These are phyloP conservation scores for Rhizopus stolonifer DNA, from an alignment of 371 early-diverging fungal species.

Conservation along the genomic window DNA sequence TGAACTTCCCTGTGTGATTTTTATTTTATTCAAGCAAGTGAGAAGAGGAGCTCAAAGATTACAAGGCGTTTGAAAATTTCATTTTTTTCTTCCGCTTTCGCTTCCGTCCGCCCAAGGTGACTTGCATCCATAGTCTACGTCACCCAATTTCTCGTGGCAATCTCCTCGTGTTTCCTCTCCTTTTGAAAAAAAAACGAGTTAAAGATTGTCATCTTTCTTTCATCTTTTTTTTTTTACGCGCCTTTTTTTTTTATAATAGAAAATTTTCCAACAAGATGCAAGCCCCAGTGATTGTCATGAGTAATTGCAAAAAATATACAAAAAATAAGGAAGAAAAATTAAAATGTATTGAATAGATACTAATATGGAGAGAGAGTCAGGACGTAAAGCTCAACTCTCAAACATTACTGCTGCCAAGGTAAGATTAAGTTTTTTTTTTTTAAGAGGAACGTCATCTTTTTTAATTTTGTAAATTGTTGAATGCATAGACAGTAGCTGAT, in stretches of 20 bases:
- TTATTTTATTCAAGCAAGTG: too few species aligned
- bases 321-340: not conserved
- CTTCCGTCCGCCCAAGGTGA: too few species aligned
- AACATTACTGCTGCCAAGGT: conserved; percentile 98
- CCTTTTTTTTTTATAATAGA: not conserved
- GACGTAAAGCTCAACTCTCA: conserved; percentile 95
- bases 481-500: conserved; percentile 97
- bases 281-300: conserved; percentile 74
- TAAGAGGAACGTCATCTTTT: not conserved
- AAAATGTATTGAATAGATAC: conserved; percentile 59
- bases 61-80: too few species aligned
- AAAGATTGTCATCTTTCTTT: not conserved
- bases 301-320: conserved; percentile 30
- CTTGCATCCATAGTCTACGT: not conserved
- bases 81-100: too few species aligned
- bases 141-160: not conserved
- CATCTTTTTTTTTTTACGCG: not conserved
- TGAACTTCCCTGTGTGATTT: too few species aligned
- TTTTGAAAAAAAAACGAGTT: not conserved
- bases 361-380: conserved; percentile 93
- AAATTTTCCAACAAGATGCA: conserved; percentile 35
- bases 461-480: too few species aligned
- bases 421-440: conserved; percentile 6
- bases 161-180: not conserved
- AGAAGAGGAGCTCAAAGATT: too few species aligned